A percentile compares a stretch with the other conserved stretches of the same genome.
phyloP scores from a whole-genome alignment of 768 basidiomycete species.

The Podaxis sp. region DNA sequence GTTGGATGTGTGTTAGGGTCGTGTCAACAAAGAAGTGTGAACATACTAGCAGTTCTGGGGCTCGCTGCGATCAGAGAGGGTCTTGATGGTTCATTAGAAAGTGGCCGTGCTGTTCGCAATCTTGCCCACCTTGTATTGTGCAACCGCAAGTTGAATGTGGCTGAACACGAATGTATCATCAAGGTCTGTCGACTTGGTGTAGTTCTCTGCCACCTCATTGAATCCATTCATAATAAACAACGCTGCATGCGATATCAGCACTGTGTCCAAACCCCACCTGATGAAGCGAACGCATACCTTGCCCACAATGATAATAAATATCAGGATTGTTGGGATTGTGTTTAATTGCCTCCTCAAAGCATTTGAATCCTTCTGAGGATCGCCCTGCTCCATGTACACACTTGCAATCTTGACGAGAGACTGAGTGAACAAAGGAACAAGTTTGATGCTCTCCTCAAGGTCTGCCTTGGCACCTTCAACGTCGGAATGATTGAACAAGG shows the following conservation, averaged over 20 bases:
- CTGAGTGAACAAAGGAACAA: constrained; percentile 37
- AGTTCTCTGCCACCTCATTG: constrained; percentile 82
- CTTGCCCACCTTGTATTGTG: constrained; percentile 89
- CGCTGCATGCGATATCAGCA: constrained; percentile 44
- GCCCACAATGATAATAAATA: constrained; percentile 98
- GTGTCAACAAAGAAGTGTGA: constrained; percentile 17
- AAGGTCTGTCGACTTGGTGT: constrained; percentile 84
- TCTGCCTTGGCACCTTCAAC: constrained; percentile 81
- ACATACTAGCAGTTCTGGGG: constrained; percentile 94
- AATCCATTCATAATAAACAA: constrained; percentile 95
- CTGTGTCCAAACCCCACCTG: neutral
- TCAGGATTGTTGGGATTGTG: constrained; percentile 86
- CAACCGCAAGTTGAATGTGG: constrained; percentile 96
- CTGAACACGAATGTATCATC: constrained; percentile 92
- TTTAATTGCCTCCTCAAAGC: constrained; percentile 87
- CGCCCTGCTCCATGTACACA: constrained; percentile 94
- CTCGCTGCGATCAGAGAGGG: constrained; percentile 86
- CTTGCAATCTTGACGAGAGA: constrained; percentile 95
- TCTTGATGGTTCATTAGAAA: constrained; percentile 81
- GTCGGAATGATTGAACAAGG: constrained; percentile 68
- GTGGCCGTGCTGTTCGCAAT: constrained; percentile 85
- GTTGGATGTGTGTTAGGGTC: neutral
- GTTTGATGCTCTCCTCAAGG: constrained; percentile 48
- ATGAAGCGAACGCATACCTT: constrained; percentile 52
- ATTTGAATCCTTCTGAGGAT: constrained; percentile 79